These are phyloP conservation scores for Lathyrus aphaca DNA, from an alignment of 306 rosid genomes.

Conservation along the genomic window DNA sequence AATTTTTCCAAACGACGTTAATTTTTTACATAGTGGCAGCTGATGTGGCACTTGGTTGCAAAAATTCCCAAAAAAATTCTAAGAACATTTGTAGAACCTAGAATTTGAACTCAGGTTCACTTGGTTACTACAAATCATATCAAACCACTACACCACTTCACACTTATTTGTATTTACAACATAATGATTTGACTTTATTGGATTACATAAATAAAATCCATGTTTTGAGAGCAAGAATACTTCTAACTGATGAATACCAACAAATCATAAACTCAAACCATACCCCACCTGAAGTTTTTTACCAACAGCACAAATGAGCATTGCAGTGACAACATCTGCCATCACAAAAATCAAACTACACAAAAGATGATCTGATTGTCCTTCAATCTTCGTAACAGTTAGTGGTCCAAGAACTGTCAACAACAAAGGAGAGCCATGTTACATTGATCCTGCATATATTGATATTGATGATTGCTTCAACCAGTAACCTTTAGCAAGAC, in stretches of 20 bases:
- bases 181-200: too few species aligned
- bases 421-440: constrained; percentile 88
- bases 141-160: too few species aligned
- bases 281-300: constrained; percentile 62
- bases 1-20: too few species aligned
- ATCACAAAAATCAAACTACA: constrained; percentile 83
- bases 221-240: too few species aligned
- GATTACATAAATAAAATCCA: too few species aligned
- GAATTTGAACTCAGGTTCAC: too few species aligned
- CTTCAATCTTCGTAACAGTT: constrained; percentile 70
- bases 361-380: constrained; percentile 74
- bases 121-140: too few species aligned
- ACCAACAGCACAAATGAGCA: constrained; percentile 75
- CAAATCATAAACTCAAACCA: constrained; percentile 55
- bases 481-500: constrained; percentile 94
- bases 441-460: constrained; percentile 96
- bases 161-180: too few species aligned
- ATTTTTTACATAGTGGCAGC: too few species aligned
- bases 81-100: too few species aligned
- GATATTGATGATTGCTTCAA: constrained; percentile 83
- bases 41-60: too few species aligned
- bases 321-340: constrained; percentile 77
- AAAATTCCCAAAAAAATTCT: too few species aligned
- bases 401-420: constrained; percentile 86
- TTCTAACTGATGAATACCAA: constrained; percentile 53